Evolutionary conservation across 1,139 yeast genomes (phyloP).

Genomic region (Debaryomyces sp.): DNA sequence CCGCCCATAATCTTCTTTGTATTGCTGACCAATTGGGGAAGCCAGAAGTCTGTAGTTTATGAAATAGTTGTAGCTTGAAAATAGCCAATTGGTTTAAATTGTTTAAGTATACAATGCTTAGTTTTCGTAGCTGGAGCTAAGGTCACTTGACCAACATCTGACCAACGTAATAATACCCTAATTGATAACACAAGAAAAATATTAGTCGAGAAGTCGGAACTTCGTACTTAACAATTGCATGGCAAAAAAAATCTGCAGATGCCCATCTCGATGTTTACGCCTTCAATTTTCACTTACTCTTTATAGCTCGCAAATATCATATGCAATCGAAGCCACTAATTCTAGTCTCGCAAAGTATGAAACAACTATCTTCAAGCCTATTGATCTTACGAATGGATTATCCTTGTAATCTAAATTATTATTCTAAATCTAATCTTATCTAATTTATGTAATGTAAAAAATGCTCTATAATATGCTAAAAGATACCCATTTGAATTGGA

Average conservation of each 20-base stretch:
- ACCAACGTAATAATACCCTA: neutral
- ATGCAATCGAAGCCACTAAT: neutral
- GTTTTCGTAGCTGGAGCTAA: too few species aligned
- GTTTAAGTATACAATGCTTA: too few species aligned
- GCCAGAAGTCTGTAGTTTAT: neutral
- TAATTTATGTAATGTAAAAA: neutral
- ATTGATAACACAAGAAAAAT: neutral
- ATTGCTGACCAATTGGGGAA: too few species aligned
- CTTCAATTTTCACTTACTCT: neutral
- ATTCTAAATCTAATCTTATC: neutral
- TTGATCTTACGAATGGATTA: neutral
- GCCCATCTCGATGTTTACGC: neutral
- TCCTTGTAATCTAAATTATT: neutral
- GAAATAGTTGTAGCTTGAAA: neutral
- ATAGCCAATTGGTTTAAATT: neutral
- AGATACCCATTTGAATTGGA: slow-evolving; percentile 2
- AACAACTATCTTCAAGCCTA: neutral
- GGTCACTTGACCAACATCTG: too few species aligned
- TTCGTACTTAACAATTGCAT: neutral
- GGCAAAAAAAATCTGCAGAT: neutral
- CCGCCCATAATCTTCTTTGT: neutral
- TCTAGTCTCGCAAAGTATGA: neutral
- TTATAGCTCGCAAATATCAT: neutral
- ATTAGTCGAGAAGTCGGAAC: neutral
- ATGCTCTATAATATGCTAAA: slow-evolving; percentile 1